These are phyloP conservation scores for Blastocystis hominis DNA, from an alignment of 352 stramenopile species.

Conservation along the genomic window DNA sequence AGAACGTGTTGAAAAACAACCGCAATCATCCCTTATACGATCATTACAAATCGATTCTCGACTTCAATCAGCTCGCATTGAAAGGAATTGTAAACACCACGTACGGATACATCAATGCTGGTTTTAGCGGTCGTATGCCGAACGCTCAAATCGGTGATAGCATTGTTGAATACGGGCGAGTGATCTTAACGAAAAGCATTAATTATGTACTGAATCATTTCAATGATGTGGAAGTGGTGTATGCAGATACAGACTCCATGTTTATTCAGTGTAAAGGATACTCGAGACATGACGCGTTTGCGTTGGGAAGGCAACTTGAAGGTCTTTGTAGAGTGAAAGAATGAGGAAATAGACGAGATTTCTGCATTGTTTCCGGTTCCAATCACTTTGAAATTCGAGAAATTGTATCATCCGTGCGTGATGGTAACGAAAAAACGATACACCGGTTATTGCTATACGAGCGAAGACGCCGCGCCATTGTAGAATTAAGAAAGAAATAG, in stretches of 20 bases:
- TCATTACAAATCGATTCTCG: constrained; percentile 67
- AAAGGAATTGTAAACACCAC: constrained; percentile 99
- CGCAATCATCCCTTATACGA: constrained; percentile 16
- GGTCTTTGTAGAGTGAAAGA: background rate
- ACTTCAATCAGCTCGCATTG: constrained; percentile 81
- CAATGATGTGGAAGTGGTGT: constrained; percentile 60
- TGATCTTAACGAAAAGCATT: constrained; percentile 3
- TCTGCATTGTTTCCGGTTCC: constrained; percentile 71
- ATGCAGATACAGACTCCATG: constrained; percentile 94
- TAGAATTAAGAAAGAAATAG: background rate
- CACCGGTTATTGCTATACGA: constrained; percentile 73
- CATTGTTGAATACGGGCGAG: constrained; percentile 83
- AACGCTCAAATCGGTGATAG: constrained; percentile 88
- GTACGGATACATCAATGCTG: constrained; percentile 94
- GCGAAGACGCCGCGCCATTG: background rate
- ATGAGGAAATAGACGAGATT: constrained; percentile 66
- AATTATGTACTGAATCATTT: background rate
- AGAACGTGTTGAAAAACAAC: constrained; percentile 77
- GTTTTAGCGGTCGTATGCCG: constrained; percentile 90
- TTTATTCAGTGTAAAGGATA: constrained; percentile 90
- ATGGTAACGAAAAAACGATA: constrained; percentile 89
- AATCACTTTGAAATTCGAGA: constrained; percentile 67
- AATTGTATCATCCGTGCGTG: constrained; percentile 82
- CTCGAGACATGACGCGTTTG: constrained; percentile 82
- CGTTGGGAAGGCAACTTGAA: constrained; percentile 77